A percentile compares a stretch with the other conserved stretches of the same genome.
Conservation (phyloP, 1,284 basidiomycete species). For the Laetiporus sulphureus region DNA sequence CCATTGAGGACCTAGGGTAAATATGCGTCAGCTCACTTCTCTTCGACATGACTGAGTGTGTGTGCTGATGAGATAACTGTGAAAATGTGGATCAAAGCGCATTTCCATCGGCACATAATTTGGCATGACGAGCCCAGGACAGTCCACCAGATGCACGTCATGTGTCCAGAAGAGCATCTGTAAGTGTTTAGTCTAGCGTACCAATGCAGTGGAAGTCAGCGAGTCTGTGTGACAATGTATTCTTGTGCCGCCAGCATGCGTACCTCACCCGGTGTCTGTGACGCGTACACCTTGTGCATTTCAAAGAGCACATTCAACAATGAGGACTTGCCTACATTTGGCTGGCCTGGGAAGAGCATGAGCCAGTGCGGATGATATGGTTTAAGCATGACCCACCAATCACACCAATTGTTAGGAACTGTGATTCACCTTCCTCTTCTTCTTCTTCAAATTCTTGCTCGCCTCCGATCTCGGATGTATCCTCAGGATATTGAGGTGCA, state of each 20-base stretch:
- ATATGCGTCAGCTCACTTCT: neutral
- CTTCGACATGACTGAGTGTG: no score
- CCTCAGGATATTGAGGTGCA: constrained; percentile 13
- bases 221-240: neutral
- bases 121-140: constrained; percentile 82
- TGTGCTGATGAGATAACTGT: neutral
- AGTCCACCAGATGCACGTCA: constrained; percentile 79
- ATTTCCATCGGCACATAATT: constrained; percentile 74
- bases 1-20: constrained; percentile 60
- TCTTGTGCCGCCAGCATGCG: constrained; percentile 2
- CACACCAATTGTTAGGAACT: constrained; percentile 74
- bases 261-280: constrained; percentile 87
- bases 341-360: constrained; percentile 54
- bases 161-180: constrained; percentile 86
- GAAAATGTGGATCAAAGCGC: constrained; percentile 31
- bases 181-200: constrained; percentile 90
- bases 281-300: constrained; percentile 74
- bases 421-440: constrained; percentile 40
- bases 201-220: constrained; percentile 1
- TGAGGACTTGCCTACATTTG: constrained; percentile 92
- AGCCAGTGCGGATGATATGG: neutral
- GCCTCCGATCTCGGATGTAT: constrained; percentile 13
- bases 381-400: constrained; percentile 48
- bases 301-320: constrained; percentile 89
- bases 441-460: constrained; percentile 1